phyloP scores from a whole-genome alignment of 2,329 filamentous ascomycete species.

The Sarocladium kiliense region DNA sequence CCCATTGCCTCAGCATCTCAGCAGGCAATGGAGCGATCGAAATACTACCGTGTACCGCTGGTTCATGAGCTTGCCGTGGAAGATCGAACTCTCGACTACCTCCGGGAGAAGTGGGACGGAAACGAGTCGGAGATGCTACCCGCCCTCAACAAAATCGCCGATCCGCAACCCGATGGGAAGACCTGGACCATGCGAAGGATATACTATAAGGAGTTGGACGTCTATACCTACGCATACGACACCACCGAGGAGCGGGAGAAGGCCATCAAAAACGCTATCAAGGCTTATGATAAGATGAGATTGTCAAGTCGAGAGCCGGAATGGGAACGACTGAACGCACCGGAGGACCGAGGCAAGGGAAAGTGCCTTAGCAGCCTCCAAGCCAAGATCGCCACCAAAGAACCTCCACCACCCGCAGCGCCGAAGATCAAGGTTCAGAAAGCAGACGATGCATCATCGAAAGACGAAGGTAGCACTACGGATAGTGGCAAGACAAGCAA shows the following conservation, averaged over 20 bases:
- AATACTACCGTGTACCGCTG: constrained; percentile 46
- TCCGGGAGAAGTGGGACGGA: constrained; percentile 46
- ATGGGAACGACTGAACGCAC: constrained; percentile 57
- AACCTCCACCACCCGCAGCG: constrained; percentile 24
- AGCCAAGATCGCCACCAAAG: constrained; percentile 48
- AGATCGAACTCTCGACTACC: constrained; percentile 43
- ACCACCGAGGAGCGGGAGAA: constrained; percentile 49
- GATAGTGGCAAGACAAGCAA: constrained; percentile 23
- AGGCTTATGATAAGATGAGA: constrained; percentile 54
- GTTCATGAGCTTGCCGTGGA: constrained; percentile 57
- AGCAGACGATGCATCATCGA: constrained; percentile 40
- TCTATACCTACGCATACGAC: constrained; percentile 56
- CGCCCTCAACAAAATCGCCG: constrained; percentile 54
- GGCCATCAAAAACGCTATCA: constrained; percentile 57
- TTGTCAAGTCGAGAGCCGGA: constrained; percentile 50
- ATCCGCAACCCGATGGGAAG: constrained; percentile 40
- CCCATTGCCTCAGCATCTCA: constrained; percentile 46
- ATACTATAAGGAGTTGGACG: constrained; percentile 60
- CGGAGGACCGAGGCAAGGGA: constrained; percentile 51
- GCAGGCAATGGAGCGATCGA: constrained; percentile 46
- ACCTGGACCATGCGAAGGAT: constrained; percentile 52
- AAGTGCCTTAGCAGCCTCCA: constrained; percentile 59
- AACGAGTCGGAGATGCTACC: constrained; percentile 48
- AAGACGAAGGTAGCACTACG: constrained; percentile 29
- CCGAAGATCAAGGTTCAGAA: constrained; percentile 48